A percentile compares a stretch with the other conserved stretches of the same genome.
Evolutionary conservation across 2,329 filamentous ascomycete species (phyloP).

Genomic region (Immersiporthe knoxdaviesiana): DNA sequence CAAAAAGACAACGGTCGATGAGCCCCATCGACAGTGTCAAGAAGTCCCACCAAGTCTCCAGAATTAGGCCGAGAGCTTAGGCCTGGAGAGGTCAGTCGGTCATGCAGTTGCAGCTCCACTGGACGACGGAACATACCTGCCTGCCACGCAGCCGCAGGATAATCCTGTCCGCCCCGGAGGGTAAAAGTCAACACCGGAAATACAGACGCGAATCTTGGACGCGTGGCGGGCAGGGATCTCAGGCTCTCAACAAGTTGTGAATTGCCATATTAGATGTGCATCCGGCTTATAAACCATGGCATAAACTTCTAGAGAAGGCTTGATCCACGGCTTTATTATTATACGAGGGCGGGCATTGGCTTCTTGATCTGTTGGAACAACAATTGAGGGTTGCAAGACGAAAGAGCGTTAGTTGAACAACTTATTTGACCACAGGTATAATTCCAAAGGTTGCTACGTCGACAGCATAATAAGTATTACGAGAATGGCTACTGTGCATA

Average conservation of each 20-base stretch:
- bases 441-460: too few species aligned
- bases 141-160: neutral
- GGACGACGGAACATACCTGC: neutral
- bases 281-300: neutral
- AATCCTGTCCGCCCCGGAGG: neutral
- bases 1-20: neutral
- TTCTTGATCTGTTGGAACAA: neutral
- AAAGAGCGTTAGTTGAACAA: too few species aligned
- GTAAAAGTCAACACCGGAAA: neutral
- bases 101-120: neutral
- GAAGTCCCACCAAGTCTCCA: conserved; percentile 2
- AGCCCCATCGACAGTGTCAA: neutral
- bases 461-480: too few species aligned
- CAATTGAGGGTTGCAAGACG: neutral
- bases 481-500: too few species aligned
- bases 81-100: neutral
- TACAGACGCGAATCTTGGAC: neutral
- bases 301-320: neutral
- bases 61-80: conserved; percentile 1
- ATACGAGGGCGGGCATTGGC: neutral
- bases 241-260: neutral
- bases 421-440: too few species aligned
- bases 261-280: neutral
- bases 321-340: neutral
- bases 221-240: conserved; percentile 2